Evolutionary conservation across 208 protist genomes (phyloP).

Genomic region (Acanthamoeba lenticulata): DNA sequence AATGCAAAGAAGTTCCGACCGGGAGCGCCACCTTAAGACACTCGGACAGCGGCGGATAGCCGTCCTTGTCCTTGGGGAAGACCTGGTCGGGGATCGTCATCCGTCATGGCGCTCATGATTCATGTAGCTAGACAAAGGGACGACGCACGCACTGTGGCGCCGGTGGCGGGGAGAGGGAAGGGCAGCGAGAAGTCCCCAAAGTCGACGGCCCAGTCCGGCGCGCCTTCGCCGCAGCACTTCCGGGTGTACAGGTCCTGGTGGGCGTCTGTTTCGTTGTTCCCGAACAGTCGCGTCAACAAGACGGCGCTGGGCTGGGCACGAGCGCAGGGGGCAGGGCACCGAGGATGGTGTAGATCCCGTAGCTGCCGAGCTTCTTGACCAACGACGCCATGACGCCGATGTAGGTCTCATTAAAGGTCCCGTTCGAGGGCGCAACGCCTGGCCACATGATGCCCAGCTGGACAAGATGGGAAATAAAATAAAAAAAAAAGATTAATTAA

Average conservation of each 20-base stretch:
- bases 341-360: slow-evolving; percentile 74
- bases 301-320: too few relatives aligned
- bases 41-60: slow-evolving; percentile 12
- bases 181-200: background rate
- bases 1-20: background rate
- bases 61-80: slow-evolving; percentile 35
- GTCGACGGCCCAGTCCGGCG: slow-evolving; percentile 75
- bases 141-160: background rate
- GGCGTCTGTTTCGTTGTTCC: slow-evolving; percentile 29
- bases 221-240: slow-evolving; percentile 80
- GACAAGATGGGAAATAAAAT: background rate
- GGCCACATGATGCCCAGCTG: slow-evolving; percentile 80
- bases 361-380: slow-evolving; percentile 54
- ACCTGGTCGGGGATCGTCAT: background rate
- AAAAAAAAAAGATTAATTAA: too few relatives aligned
- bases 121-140: background rate
- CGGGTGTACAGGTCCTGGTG: slow-evolving; percentile 81
- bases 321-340: background rate
- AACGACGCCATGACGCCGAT: slow-evolving; percentile 72
- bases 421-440: slow-evolving; percentile 75
- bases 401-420: slow-evolving; percentile 76
- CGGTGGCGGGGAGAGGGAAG: background rate
- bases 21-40: background rate
- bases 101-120: too few relatives aligned
- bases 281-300: background rate